phyloP scores from a whole-genome alignment of 768 basidiomycete species.

The Exidia glandulosa region DNA sequence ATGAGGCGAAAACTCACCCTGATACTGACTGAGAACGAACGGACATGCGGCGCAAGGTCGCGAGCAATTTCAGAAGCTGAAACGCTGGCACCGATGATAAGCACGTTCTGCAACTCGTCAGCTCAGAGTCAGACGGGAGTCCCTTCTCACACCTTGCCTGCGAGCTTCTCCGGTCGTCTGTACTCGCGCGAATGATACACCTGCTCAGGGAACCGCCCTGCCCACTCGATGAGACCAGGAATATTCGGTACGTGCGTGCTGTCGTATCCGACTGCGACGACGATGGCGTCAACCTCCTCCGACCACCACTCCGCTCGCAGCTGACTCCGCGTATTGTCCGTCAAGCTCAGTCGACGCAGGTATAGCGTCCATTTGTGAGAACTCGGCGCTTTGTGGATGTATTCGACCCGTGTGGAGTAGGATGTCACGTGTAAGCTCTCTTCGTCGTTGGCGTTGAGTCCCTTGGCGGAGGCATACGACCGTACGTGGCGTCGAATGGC shows the following conservation, averaged over 20 bases:
- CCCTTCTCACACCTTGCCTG: constrained; percentile 13
- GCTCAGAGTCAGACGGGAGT: too few species aligned
- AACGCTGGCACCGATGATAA: neutral
- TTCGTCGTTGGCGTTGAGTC: constrained; percentile 32
- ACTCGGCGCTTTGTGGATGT: constrained; percentile 27
- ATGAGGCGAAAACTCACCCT: neutral
- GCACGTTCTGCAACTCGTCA: neutral
- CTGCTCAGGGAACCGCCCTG: constrained; percentile 20
- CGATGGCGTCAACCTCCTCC: constrained; percentile 10
- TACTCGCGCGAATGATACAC: constrained; percentile 34
- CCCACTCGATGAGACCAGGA: constrained; percentile 25
- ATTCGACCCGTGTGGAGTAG: constrained; percentile 40
- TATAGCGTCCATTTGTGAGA: constrained; percentile 25
- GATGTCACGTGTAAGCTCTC: constrained; percentile 20
- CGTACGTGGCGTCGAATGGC: constrained; percentile 28
- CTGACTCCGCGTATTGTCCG: constrained; percentile 6
- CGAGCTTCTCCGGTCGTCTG: constrained; percentile 25
- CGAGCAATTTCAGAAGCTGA: neutral
- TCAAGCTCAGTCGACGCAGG: constrained; percentile 24
- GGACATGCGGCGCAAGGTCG: neutral
- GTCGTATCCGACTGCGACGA: constrained; percentile 6
- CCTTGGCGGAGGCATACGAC: constrained; percentile 30
- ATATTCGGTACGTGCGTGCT: constrained; percentile 10
- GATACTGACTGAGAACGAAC: neutral
- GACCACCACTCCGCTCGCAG: constrained; percentile 26